Evolutionary conservation across 176 grass and related monocot species (phyloP).

Genomic region (Juncus inflexus): DNA sequence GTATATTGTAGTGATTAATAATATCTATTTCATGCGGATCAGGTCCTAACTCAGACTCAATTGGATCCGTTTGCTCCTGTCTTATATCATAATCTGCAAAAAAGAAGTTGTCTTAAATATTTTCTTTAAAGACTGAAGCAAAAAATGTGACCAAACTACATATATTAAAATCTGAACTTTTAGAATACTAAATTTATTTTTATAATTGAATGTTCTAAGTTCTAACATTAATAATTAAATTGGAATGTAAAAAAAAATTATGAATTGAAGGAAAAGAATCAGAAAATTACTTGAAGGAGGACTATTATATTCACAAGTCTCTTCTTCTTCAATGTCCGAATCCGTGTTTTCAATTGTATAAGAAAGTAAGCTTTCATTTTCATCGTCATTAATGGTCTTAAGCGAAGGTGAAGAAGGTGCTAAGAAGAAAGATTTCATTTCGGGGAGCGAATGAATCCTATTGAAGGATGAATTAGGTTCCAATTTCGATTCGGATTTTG

Average conservation of each 20-base stretch:
- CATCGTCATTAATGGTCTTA: not conserved
- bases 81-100: slow-evolving; percentile 5
- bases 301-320: not conserved
- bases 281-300: not conserved
- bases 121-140: no score
- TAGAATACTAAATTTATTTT: not conserved
- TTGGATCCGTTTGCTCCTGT: slow-evolving; percentile 3
- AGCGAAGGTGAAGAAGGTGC: not conserved
- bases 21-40: slow-evolving; percentile 23
- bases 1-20: slow-evolving; percentile 32
- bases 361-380: slow-evolving; percentile 10
- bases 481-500: slow-evolving; percentile 14
- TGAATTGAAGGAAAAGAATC: not conserved
- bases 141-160: not conserved
- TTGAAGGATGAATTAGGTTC: slow-evolving; percentile 9
- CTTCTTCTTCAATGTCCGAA: not conserved
- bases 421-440: slow-evolving; percentile 20
- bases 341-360: slow-evolving; percentile 1
- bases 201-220: not conserved
- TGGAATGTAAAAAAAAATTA: no score
- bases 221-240: no score
- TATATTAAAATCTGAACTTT: not conserved
- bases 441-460: slow-evolving; percentile 20
- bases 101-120: not conserved
- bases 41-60: slow-evolving; percentile 28